A percentile compares a stretch with the other conserved stretches of the same genome.
Evolutionary conservation across 306 rosid genomes (phyloP).

Genomic region (Corylus americana): DNA sequence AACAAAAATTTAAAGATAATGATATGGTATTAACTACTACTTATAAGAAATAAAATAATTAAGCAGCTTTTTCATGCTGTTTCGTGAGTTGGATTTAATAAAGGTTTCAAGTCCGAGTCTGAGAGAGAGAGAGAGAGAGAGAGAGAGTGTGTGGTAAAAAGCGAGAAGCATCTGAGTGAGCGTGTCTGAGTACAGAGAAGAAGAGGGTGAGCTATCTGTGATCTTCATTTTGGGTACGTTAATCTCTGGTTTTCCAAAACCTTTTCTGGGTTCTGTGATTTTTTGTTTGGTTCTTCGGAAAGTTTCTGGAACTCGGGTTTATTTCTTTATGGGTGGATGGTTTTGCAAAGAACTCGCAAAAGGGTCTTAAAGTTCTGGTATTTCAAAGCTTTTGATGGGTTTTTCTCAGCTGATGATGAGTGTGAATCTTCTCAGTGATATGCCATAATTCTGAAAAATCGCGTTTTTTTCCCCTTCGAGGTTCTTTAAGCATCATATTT

Average conservation of each 20-base stretch:
- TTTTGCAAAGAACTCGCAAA: background rate
- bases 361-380: background rate
- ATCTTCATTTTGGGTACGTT: slow-evolving; percentile 25
- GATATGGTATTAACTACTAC: background rate
- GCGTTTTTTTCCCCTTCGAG: background rate
- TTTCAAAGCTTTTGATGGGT: slow-evolving; percentile 25
- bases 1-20: background rate
- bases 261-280: slow-evolving; percentile 6
- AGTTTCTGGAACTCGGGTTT: slow-evolving; percentile 30
- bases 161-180: slow-evolving; percentile 21
- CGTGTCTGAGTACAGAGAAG: slow-evolving; percentile 25
- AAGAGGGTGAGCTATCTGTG: slow-evolving; percentile 40
- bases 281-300: slow-evolving; percentile 22
- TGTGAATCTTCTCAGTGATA: background rate
- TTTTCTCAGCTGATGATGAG: slow-evolving; percentile 23
- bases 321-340: slow-evolving; percentile 10
- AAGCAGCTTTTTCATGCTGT: slow-evolving; percentile 13
- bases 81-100: slow-evolving; percentile 51
- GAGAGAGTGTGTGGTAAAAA: slow-evolving; percentile 15
- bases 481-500: background rate
- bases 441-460: background rate
- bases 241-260: slow-evolving; percentile 11
- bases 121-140: slow-evolving; percentile 27
- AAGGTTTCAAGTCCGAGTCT: slow-evolving; percentile 50
- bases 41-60: slow-evolving; percentile 9